Evolutionary conservation across 1,284 basidiomycete genomes (phyloP).

Genomic region (Puccinia hordei): DNA sequence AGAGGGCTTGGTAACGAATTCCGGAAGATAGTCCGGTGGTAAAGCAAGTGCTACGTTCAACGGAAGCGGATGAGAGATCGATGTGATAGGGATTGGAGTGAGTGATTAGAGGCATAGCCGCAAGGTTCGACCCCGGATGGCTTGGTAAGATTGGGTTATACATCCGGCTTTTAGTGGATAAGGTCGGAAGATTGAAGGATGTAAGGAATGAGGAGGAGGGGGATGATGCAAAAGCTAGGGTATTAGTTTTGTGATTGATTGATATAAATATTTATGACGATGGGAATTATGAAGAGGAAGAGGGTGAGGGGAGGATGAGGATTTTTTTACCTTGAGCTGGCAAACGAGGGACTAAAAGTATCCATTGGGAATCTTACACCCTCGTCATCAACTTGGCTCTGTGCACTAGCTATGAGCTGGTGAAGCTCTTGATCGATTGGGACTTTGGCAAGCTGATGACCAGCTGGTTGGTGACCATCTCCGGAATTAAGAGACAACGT

Average conservation of each 20-base stretch:
- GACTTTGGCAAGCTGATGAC: neutral
- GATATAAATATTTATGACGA: neutral
- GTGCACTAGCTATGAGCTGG: neutral
- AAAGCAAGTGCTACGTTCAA: neutral
- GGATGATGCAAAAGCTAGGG: neutral
- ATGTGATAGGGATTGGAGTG: constrained; percentile 1
- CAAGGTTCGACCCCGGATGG: neutral
- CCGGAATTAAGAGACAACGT: neutral
- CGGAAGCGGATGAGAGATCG: neutral
- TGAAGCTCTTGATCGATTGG: neutral
- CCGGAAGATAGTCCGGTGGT: neutral
- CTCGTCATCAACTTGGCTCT: neutral
- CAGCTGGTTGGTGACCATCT: neutral
- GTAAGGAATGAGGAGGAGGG: neutral
- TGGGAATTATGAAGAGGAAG: neutral
- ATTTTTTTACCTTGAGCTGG: neutral
- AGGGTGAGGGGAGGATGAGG: neutral
- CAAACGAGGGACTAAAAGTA: constrained; percentile 4
- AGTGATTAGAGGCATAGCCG: neutral
- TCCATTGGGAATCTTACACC: neutral
- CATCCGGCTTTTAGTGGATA: neutral
- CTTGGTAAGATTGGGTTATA: neutral
- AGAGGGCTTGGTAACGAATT: neutral
- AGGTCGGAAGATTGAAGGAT: neutral
- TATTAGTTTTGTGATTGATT: too few species aligned